Base-by-base conservation (phyloP, 2,329 filamentous ascomycete genomes). In the Rutstroemia sp. region DNA sequence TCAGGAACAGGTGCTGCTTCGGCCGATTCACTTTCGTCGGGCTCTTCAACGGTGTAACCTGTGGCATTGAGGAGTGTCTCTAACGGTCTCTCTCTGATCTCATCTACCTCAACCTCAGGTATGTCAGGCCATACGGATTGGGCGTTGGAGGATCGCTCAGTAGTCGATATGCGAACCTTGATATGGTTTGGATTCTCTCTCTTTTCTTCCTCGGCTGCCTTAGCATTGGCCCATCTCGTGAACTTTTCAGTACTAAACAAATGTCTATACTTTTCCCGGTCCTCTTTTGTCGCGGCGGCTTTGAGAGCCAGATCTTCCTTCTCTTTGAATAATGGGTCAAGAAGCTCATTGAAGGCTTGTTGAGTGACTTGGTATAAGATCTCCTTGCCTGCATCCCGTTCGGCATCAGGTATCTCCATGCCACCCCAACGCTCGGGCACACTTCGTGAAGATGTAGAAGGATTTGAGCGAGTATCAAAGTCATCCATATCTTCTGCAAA, bases 321-420 rank as follows among this genome's bases (percentile, higher is more conserved):
- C 4, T 80, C 77, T 63, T 87, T 87, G 74, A 99, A 99, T 0
- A 99, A 77, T 1, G 84, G 80, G 67, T 97, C 89, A 0, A 99
- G 80, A 2, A 97, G 76, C 71, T 97, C 91, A 66, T 97, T 96
- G 73, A 96, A 89, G 0, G 90, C 88, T 70, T 96, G 88, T 70
- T 96, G 91, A 0, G 89, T 91, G 34, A 95, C 84, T 69, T 96
- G 89, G 67, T 95, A 96, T 1, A 97, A 75, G 4, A 96, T 87
- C 68, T 97, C 68, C 52, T 70, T 70, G 16, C 68, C 90, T 5
- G 89, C 84, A 69, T 96, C 91, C 58, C 80, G 81, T 69, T 96
- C 91, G 0, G 87, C 85, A 62, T 88, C 83, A 0, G 88, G 87
- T 16, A 95, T 84, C 52, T 90, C 87, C 70, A 89, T 86, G 17